A percentile compares a stretch with the other conserved stretches of the same genome.
These are phyloP conservation scores for Aspergillus cristatus DNA, from an alignment of 495 filamentous ascomycete genomes.

Conservation along the genomic window DNA sequence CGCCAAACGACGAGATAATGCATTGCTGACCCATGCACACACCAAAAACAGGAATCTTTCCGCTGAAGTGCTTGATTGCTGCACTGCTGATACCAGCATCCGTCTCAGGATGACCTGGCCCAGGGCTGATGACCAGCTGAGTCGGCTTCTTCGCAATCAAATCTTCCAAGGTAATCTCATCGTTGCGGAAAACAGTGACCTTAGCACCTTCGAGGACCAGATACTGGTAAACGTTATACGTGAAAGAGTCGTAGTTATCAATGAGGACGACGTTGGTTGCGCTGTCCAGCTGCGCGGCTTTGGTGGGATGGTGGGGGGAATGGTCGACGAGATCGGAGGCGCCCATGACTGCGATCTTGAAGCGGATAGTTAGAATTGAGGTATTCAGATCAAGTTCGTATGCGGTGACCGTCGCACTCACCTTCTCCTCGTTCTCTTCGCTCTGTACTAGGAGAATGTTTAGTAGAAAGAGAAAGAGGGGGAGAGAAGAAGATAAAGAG, in stretches of 20 bases:
- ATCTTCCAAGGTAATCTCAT: constrained; percentile 77
- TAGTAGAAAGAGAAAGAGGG: not conserved
- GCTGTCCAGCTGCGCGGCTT: constrained; percentile 54
- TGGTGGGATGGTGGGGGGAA: constrained; percentile 72
- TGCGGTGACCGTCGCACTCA: not conserved
- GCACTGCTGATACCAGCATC: constrained; percentile 90
- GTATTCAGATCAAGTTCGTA: not conserved
- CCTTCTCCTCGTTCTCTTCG: constrained; percentile 1
- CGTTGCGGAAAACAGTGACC: constrained; percentile 84
- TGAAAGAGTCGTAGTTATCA: constrained; percentile 99
- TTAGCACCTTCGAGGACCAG: constrained; percentile 85
- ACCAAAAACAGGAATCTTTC: constrained; percentile 92
- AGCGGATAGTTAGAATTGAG: constrained; percentile 1
- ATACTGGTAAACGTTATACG: constrained; percentile 98
- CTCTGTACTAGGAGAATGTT: no score
- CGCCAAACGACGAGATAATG: constrained; percentile 86
- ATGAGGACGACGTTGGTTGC: constrained; percentile 91
- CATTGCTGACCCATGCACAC: constrained; percentile 99
- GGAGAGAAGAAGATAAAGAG: no score
- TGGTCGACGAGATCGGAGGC: constrained; percentile 62
- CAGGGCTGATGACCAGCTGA: constrained; percentile 89
- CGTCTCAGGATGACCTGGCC: constrained; percentile 80
- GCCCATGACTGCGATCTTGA: constrained; percentile 24
- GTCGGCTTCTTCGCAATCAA: constrained; percentile 76
- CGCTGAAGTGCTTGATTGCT: constrained; percentile 85